Evolutionary conservation across 1,284 basidiomycete species (phyloP), one percentile per base, ranked within the genome.

Genomic region (Puccinia sorghi): DNA sequence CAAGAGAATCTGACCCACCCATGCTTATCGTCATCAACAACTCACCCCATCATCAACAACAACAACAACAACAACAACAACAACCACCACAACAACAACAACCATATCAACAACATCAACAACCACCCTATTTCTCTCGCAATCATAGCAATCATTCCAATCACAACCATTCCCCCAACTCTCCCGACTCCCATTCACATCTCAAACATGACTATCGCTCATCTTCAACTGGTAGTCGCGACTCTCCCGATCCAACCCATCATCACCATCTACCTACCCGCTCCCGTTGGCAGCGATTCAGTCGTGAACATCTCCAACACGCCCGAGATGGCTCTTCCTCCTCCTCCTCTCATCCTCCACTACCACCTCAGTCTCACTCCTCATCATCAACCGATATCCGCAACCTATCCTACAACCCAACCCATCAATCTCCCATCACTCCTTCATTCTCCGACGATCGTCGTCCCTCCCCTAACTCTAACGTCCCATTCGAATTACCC

Each of bases 1-100:
- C 69, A 27, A 59, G 57, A 32, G 77, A 79, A 37, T 57, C 77
- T 20, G 77, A 79, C 72, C 77, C 77, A 27, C 77, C 77, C 15
- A 79, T 79, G 77, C 61, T 79, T 13, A 72, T 79, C 69, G 77
- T 79, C 37, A 43, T 66, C 46, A 50, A 27, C 15, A 63, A 27
- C 41, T 46, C 67, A 4, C 22, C 52, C 12, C 72, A 48, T 32
- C 72, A 72, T 4, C 50, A 13, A 20, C 46, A 71, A 12, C 69
- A 50, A 32, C 43, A 25, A 25, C 67, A 46, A n/a, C 67, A 12
- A 11, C 52, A 43, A 3, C 48, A 57, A 8, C 56, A 57, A 8
- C n/a, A 22, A 71, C 17, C 69, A 48, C 4, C 43, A 9, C 67
- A 43, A n/a, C 67, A 43, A n/a, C 50, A 43, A 5, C 48, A 57